Conservation (phyloP, 371 early-diverging fungal species). For the Syncephalastrum racemosum region DNA sequence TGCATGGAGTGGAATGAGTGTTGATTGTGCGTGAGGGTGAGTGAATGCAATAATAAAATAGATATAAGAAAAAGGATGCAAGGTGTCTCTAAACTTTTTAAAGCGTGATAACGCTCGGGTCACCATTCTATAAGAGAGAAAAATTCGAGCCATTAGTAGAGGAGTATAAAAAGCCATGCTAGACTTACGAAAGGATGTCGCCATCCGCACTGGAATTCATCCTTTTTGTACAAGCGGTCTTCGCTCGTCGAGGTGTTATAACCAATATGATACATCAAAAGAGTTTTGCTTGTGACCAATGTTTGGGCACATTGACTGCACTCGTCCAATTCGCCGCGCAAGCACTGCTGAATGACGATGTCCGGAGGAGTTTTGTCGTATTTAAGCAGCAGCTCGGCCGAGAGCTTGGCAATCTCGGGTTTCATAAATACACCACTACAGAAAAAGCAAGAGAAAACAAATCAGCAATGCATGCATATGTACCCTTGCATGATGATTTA, state of each 20-base stretch:
- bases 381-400: slow-evolving; percentile 42
- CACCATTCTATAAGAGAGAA: slow-evolving; percentile 24
- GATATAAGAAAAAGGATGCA: neutral
- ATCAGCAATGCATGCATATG: neutral
- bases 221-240: slow-evolving; percentile 53
- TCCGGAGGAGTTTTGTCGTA: slow-evolving; percentile 52
- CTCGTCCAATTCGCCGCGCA: slow-evolving; percentile 50
- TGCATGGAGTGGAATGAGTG: no score
- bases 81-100: slow-evolving; percentile 11
- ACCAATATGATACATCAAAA: slow-evolving; percentile 63
- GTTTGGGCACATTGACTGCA: slow-evolving; percentile 40
- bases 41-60: neutral
- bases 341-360: slow-evolving; percentile 57
- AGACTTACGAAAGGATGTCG: slow-evolving; percentile 65
- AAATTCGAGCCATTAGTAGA: neutral
- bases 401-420: slow-evolving; percentile 44
- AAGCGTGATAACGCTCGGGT: slow-evolving; percentile 26
- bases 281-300: slow-evolving; percentile 54
- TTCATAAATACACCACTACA: slow-evolving; percentile 54
- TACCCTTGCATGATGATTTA: slow-evolving; percentile 1
- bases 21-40: no score
- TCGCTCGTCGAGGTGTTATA: slow-evolving; percentile 62
- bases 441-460: neutral
- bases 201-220: slow-evolving; percentile 69
- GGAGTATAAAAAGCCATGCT: neutral